Conservation (phyloP, 495 filamentous ascomycete species). For the Penicillium canariense region DNA sequence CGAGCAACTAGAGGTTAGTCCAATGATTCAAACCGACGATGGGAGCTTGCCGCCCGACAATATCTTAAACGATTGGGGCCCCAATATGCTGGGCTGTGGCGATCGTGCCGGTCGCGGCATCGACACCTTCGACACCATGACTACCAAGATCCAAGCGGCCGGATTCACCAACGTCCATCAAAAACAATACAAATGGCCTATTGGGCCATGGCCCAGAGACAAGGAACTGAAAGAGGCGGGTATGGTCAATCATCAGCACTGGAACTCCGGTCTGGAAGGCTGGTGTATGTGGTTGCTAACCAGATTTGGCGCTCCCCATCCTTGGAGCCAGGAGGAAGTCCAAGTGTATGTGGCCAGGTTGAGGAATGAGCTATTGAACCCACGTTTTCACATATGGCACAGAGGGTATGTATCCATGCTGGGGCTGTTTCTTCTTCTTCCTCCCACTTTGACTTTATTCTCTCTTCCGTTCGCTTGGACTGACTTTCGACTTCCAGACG, state of each 20-base stretch:
- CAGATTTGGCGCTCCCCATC: conserved; percentile 19
- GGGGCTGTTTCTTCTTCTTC: no score
- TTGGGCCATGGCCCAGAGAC: conserved; percentile 67
- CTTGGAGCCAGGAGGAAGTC: conserved; percentile 28
- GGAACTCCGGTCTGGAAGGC: conserved; percentile 37
- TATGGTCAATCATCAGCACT: conserved; percentile 57
- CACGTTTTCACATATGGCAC: conserved; percentile 17
- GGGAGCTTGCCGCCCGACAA: conserved; percentile 32
- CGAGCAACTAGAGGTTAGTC: conserved; percentile 50
- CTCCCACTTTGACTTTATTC: no score
- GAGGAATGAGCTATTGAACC: conserved; percentile 21
- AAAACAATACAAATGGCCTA: conserved; percentile 59
- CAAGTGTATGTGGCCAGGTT: conserved; percentile 21
- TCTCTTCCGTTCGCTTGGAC: neutral
- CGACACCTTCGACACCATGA: conserved; percentile 20
- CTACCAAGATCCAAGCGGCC: conserved; percentile 25
- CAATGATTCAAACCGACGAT: conserved; percentile 44
- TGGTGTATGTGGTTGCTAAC: conserved; percentile 30
- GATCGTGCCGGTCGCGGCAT: conserved; percentile 15
- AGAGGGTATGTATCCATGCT: neutral
- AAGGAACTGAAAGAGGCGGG: conserved; percentile 64
- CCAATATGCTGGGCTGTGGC: conserved; percentile 19
- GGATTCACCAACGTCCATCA: conserved; percentile 38
- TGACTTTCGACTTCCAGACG: neutral
- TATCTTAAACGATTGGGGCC: conserved; percentile 22